Evolutionary conservation across 2,329 filamentous ascomycete genomes (phyloP).

Genomic region (Myriangium duriaei): DNA sequence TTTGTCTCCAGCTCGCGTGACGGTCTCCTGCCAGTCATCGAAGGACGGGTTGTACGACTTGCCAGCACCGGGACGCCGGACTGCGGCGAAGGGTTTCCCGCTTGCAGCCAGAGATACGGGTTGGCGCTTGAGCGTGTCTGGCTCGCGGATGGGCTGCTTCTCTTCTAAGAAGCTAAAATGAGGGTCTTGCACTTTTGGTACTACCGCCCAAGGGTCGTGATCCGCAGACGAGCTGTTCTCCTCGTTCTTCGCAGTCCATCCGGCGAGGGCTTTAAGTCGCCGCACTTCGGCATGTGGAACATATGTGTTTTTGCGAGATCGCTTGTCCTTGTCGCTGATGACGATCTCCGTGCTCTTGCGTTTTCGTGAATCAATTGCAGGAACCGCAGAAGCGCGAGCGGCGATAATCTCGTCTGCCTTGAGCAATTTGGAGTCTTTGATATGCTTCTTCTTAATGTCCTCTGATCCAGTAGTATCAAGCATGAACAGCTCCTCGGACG

Average conservation of each 20-base stretch:
- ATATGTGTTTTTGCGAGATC: conserved; percentile 57
- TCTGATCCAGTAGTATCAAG: conserved; percentile 64
- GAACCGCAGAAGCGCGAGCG: conserved; percentile 60
- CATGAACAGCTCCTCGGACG: conserved; percentile 71
- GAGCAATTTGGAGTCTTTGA: conserved; percentile 61
- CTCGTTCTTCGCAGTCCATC: conserved; percentile 66
- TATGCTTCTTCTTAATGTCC: conserved; percentile 50
- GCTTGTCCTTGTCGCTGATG: conserved; percentile 55
- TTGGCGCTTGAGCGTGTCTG: conserved; percentile 60
- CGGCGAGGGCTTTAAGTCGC: conserved; percentile 59
- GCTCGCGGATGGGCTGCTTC: conserved; percentile 53
- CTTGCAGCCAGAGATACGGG: conserved; percentile 73
- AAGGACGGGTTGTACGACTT: conserved; percentile 90
- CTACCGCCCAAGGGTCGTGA: conserved; percentile 69
- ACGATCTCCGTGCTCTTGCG: conserved; percentile 58
- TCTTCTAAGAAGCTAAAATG: conserved; percentile 52
- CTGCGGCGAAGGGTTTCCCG: conserved; percentile 66
- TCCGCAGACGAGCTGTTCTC: conserved; percentile 40
- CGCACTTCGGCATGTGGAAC: conserved; percentile 75
- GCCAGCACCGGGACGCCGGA: conserved; percentile 66
- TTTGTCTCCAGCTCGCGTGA: conserved; percentile 63
- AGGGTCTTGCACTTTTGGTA: conserved; percentile 37
- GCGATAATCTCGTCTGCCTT: conserved; percentile 88
- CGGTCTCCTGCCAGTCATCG: conserved; percentile 67
- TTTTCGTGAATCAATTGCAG: conserved; percentile 68